Base-by-base conservation (phyloP, 352 stramenopile species). In the Peronosclerospora sorghi region DNA sequence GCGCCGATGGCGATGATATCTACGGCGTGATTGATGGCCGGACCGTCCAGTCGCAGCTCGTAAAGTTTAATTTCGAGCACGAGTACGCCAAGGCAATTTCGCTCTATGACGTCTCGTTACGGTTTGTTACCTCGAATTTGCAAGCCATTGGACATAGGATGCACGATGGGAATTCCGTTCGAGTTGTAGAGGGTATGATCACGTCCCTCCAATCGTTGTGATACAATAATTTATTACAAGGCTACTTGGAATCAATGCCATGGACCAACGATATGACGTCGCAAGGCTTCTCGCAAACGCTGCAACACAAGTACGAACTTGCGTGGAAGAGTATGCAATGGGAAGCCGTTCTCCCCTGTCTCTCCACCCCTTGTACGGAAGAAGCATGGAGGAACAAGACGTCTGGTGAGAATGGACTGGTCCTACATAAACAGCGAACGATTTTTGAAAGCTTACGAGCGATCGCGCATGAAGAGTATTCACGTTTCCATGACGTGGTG, bases 301-400 rank as follows among this genome's bases (percentile, higher is more conserved):
- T 51, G 41, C 65, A 87, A 29, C 64, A 84, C 48, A 73, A 76
- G 20, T 94, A 83, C 45, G 67, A 89, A 45, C 50, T 86, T 15
- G 76, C 78, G 1, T 94, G 81, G 81, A 85, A 81, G 36, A 76
- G 49, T 24, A 49, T 87, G 47, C 78, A 90, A 49, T 94, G 81
- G 81, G 60, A 76, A 18, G 51, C 50, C 5, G 41, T 70, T n/a
- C 55, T 58, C 13, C 55, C 70, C 21, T 49, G 45, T 8, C 43
- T 59, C 32, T 61, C 45, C 2, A 32, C 10, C 12, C 3, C 21
- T 26, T 3, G 21, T 26, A 6, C 6, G 21, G 21, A 26, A 26
- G 3, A 26, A 26, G 21, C n/a, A n/a, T n/a, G n/a, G n/a, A n/a
- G n/a, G n/a, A n/a, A n/a, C n/a, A n/a, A n/a, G n/a, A n/a, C n/a